A percentile compares a stretch with the other conserved stretches of the same genome.
Evolutionary conservation across 2,329 filamentous ascomycete genomes (phyloP).

Genomic region (Penicillium glabrum): DNA sequence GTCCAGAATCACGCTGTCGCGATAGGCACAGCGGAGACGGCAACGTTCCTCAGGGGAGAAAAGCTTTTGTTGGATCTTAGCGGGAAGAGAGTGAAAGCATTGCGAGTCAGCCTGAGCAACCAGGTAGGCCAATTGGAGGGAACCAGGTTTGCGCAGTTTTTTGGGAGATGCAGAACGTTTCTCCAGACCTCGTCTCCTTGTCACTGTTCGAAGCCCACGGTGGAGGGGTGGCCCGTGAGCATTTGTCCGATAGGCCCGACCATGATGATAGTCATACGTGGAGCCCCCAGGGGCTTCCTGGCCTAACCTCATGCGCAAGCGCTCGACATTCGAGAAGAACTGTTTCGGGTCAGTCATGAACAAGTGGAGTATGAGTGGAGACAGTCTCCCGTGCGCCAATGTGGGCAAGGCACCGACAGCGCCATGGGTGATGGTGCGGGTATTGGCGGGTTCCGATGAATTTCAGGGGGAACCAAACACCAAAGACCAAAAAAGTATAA

Average conservation of each 20-base stretch:
- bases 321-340: constrained; percentile 44
- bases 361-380: constrained; percentile 12
- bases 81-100: constrained; percentile 70
- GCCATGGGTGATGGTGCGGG: constrained; percentile 16
- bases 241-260: constrained; percentile 17
- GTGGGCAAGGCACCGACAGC: not conserved
- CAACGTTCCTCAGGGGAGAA: constrained; percentile 72
- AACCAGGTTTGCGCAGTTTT: constrained; percentile 37
- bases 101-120: constrained; percentile 58
- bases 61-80: constrained; percentile 69
- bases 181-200: constrained; percentile 15
- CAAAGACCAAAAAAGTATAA: not conserved
- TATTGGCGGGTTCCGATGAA: constrained; percentile 9
- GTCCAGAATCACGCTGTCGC: constrained; percentile 56
- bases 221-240: constrained; percentile 17
- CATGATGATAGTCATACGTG: constrained; percentile 20
- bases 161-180: constrained; percentile 16
- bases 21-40: constrained; percentile 54
- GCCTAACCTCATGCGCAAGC: constrained; percentile 36
- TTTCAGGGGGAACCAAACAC: constrained; percentile 12
- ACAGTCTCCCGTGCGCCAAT: constrained; percentile 9
- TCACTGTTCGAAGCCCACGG: constrained; percentile 13
- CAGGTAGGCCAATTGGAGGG: constrained; percentile 37
- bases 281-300: constrained; percentile 27
- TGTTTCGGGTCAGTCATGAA: constrained; percentile 25